Evolutionary conservation across 2,329 filamentous ascomycete species (phyloP).

Genomic region (Fusarium redolens): DNA sequence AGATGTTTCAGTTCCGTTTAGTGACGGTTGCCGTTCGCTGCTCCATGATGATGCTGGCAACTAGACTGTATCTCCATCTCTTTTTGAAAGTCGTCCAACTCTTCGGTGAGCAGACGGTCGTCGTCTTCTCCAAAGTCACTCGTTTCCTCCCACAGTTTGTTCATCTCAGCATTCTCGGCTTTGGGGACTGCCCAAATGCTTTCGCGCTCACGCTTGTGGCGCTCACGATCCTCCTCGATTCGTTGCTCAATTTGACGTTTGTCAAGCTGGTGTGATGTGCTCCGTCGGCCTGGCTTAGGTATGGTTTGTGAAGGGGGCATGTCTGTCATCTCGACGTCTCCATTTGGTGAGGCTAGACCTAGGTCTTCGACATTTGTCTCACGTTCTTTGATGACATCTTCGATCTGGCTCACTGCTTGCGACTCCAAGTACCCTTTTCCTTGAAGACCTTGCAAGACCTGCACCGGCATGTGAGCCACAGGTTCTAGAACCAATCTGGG

Average conservation of each 20-base stretch:
- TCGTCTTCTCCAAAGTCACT: conserved; percentile 92
- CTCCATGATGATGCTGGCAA: conserved; percentile 53
- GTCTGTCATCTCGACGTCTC: conserved; percentile 55
- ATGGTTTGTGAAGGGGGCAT: conserved; percentile 56
- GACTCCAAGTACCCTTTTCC: conserved; percentile 77
- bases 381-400: conserved; percentile 83
- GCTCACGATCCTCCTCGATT: conserved; percentile 95
- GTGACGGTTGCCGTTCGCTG: conserved; percentile 47
- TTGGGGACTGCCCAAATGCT: conserved; percentile 89
- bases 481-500: conserved; percentile 1
- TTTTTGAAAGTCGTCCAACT: conserved; percentile 63
- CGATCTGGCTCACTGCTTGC: conserved; percentile 81
- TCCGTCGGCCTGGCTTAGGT: conserved; percentile 50
- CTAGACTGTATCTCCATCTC: conserved; percentile 54
- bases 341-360: conserved; percentile 62
- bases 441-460: conserved; percentile 77
- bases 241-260: conserved; percentile 93
- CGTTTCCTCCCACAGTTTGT: conserved; percentile 85
- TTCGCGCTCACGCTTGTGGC: conserved; percentile 91
- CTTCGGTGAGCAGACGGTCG: conserved; percentile 79
- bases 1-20: conserved; percentile 23
- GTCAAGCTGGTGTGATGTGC: conserved; percentile 66
- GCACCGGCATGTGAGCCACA: conserved; percentile 20
- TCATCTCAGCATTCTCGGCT: conserved; percentile 74
- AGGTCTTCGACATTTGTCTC: conserved; percentile 72